These are phyloP conservation scores for Cynara cardunculus DNA, from an alignment of 129 eudicot genomes.

Conservation along the genomic window DNA sequence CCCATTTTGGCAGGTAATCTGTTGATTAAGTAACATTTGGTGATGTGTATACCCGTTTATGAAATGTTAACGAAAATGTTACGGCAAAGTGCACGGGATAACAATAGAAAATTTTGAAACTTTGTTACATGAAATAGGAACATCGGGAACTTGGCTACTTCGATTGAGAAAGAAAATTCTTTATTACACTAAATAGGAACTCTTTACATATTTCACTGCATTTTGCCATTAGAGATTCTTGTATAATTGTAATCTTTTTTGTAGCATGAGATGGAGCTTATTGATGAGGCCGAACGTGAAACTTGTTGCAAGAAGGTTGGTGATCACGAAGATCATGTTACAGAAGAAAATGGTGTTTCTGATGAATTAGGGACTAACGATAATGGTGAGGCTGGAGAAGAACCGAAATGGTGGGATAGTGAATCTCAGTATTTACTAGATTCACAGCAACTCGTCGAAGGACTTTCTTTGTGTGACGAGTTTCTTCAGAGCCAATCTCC, in stretches of 20 bases:
- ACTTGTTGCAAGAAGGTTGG: conserved; percentile 15
- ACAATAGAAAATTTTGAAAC: neutral
- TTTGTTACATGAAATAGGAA: neutral
- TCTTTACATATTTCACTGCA: no score
- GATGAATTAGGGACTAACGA: conserved; percentile 33
- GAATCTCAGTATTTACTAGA: conserved; percentile 58
- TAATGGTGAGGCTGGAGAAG: conserved; percentile 43
- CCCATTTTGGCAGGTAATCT: neutral
- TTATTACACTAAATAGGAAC: neutral
- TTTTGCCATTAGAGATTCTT: neutral
- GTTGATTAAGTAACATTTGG: no score
- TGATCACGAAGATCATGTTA: conserved; percentile 28
- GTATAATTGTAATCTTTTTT: neutral
- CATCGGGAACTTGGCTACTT: neutral
- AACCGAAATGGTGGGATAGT: conserved; percentile 59
- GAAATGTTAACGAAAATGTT: no score
- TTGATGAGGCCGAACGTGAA: conserved; percentile 24
- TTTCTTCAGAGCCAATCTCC: conserved; percentile 88
- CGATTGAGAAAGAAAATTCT: neutral
- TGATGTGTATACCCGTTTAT: no score
- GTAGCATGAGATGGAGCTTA: conserved; percentile 35
- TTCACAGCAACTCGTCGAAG: conserved; percentile 94
- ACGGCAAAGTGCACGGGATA: neutral
- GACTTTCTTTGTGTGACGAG: conserved; percentile 74
- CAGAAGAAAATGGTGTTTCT: conserved; percentile 20